Evolutionary conservation across 176 grass and related monocot species (phyloP).

Genomic region (Pontederia crassipes): DNA sequence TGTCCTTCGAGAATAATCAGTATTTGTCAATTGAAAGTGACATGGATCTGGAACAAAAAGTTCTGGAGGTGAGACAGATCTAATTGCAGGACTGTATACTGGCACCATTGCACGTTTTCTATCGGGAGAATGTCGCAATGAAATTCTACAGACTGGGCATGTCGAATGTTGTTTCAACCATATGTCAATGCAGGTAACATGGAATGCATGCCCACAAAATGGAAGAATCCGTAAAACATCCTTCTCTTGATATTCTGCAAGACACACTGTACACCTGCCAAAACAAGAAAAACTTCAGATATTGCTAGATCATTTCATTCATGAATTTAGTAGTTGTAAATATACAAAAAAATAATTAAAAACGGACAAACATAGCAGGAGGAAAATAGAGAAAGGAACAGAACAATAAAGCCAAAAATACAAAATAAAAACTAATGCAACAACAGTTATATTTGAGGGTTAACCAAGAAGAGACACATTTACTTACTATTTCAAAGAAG

Average conservation of each 20-base stretch:
- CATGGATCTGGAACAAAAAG: conserved; percentile 7
- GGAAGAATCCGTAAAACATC: conserved; percentile 32
- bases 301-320: background rate
- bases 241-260: conserved; percentile 6
- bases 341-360: background rate
- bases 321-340: background rate
- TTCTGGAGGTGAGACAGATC: conserved; percentile 1
- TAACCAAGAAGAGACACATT: too few relatives aligned
- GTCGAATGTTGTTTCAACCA: conserved; percentile 87
- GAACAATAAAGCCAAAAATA: too few relatives aligned
- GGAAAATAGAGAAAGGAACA: too few relatives aligned
- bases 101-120: conserved; percentile 32
- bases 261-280: conserved; percentile 7
- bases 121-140: conserved; percentile 52
- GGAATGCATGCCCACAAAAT: conserved; percentile 75
- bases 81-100: conserved; percentile 9
- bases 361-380: too few relatives aligned
- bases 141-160: conserved; percentile 96
- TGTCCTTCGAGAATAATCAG: conserved; percentile 29
- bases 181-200: conserved; percentile 66
- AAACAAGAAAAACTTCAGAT: background rate
- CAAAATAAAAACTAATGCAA: too few relatives aligned
- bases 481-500: too few relatives aligned
- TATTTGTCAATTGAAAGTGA: background rate
- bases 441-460: too few relatives aligned